Evolutionary conservation across 306 rosid genomes (phyloP).

Genomic region (Rosa persica): DNA sequence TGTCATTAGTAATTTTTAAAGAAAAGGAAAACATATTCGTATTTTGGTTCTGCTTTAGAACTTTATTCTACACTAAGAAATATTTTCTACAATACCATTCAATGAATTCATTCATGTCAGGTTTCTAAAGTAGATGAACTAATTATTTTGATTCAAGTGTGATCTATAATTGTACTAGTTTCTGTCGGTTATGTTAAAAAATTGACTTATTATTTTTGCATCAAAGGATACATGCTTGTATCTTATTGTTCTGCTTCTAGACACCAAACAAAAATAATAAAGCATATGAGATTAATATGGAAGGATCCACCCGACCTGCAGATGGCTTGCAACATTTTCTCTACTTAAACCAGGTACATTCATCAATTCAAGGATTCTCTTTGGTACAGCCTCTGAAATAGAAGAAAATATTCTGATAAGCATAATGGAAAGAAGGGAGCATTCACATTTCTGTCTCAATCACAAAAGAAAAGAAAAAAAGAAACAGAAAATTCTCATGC

Average conservation of each 20-base stretch:
- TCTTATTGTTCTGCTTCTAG: neutral
- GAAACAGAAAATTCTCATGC: neutral
- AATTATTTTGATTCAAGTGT: neutral
- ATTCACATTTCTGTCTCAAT: neutral
- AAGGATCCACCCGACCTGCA: slow-evolving; percentile 49
- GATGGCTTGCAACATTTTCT: slow-evolving; percentile 71
- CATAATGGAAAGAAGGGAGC: neutral
- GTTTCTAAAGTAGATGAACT: neutral
- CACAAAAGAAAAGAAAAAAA: neutral
- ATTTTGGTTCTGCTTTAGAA: neutral
- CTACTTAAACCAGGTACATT: slow-evolving; percentile 59
- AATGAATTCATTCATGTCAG: neutral
- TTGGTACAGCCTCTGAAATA: slow-evolving; percentile 72
- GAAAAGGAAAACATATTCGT: neutral
- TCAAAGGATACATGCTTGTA: neutral
- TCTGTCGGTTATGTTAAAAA: neutral
- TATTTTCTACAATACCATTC: neutral
- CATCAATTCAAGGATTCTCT: slow-evolving; percentile 64
- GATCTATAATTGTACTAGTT: neutral
- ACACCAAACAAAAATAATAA: neutral
- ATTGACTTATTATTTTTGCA: neutral
- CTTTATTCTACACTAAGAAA: neutral
- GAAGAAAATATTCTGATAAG: slow-evolving; percentile 26
- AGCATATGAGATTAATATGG: neutral
- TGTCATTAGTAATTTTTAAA: neutral